These are phyloP conservation scores for Diaporthe vaccinii DNA, from an alignment of 2,329 filamentous ascomycete genomes.

Conservation along the genomic window DNA sequence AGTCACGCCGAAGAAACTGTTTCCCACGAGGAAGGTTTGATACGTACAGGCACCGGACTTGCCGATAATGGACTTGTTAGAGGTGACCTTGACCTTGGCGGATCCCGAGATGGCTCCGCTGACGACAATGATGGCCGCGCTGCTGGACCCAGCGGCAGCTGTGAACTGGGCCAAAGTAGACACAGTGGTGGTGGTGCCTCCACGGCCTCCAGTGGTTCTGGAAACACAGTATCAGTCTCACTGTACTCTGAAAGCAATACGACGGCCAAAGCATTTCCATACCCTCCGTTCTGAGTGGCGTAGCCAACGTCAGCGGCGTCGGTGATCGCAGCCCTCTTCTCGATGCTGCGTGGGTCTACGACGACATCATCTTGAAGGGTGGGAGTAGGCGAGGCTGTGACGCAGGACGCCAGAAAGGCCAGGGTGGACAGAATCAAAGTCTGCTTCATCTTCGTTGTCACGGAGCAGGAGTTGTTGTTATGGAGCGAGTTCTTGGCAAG, in stretches of 20 bases:
- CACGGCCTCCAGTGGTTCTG: constrained; percentile 67
- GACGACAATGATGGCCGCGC: constrained; percentile 60
- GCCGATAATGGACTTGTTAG: constrained; percentile 66
- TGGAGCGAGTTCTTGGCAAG: background rate
- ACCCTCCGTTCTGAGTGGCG: constrained; percentile 27
- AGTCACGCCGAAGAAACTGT: background rate
- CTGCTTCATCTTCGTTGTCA: constrained; percentile 19
- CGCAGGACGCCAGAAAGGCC: constrained; percentile 16
- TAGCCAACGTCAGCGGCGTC: constrained; percentile 22
- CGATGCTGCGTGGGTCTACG: constrained; percentile 17
- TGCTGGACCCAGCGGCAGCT: constrained; percentile 62
- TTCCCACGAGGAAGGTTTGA: background rate
- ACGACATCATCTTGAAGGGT: constrained; percentile 11
- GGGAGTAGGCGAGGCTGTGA: constrained; percentile 17
- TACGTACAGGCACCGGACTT: constrained; percentile 48
- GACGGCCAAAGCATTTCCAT: background rate
- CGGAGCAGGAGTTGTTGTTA: background rate
- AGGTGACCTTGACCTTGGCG: constrained; percentile 59
- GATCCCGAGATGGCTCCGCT: constrained; percentile 58
- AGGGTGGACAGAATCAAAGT: constrained; percentile 20
- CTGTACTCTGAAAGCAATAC: background rate
- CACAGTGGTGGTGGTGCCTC: constrained; percentile 68
- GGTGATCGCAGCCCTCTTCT: constrained; percentile 21
- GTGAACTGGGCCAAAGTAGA: constrained; percentile 64
- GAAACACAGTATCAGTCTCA: background rate